phyloP scores from a whole-genome alignment of 148 eudicot species.

The Rhododendron griersonianum region DNA sequence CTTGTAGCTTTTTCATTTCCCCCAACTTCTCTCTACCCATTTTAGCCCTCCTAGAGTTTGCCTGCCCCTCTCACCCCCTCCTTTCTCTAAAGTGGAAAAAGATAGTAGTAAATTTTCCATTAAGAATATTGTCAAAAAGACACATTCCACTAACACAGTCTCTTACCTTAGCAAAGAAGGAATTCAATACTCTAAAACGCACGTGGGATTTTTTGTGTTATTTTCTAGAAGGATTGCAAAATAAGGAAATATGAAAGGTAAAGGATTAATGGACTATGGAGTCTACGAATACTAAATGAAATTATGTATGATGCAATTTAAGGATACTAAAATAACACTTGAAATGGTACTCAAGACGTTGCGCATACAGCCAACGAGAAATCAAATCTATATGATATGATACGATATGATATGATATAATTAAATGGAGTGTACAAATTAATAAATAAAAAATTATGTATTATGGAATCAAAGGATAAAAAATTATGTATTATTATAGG shows the following conservation, averaged over 20 bases:
- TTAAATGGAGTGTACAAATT: too few species aligned
- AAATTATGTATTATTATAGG: too few species aligned
- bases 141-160: not conserved
- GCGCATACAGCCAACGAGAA: too few species aligned
- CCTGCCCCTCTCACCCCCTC: not conserved
- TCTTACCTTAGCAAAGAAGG: slow-evolving; percentile 33
- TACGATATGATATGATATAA: too few species aligned
- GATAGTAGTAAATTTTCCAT: not conserved
- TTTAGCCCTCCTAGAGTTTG: not conserved
- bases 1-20: not conserved
- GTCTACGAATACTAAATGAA: not conserved
- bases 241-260: not conserved
- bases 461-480: too few species aligned
- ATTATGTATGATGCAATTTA: not conserved
- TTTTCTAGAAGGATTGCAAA: not conserved
- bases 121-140: slow-evolving; percentile 7
- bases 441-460: too few species aligned
- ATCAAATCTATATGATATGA: too few species aligned
- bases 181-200: slow-evolving; percentile 3
- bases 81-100: not conserved
- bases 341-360: too few species aligned
- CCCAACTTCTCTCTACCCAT: not conserved
- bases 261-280: not conserved
- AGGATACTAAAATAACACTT: not conserved
- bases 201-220: not conserved